These are phyloP conservation scores for Chenopodium formosanum DNA, from an alignment of 148 eudicot genomes.

Conservation along the genomic window DNA sequence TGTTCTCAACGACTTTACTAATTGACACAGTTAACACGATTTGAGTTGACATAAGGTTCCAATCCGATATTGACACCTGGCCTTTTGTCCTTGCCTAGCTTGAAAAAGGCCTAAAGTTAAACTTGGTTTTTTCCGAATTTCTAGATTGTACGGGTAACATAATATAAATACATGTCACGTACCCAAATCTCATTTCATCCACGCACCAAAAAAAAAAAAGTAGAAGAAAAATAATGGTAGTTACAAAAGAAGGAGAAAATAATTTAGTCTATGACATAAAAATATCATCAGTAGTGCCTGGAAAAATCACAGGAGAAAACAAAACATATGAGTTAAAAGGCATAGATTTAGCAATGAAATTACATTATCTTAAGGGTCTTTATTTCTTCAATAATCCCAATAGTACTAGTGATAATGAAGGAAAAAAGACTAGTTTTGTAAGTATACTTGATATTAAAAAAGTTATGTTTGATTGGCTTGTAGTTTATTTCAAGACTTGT, in stretches of 20 bases:
- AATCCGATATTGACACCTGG: too few species aligned
- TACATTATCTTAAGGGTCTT: constrained; percentile 52
- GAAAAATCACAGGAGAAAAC: constrained; percentile 37
- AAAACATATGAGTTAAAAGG: constrained; percentile 40
- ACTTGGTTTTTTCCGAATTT: too few species aligned
- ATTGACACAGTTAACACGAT: too few species aligned
- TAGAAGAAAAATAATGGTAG: not conserved
- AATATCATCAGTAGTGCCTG: constrained; percentile 63
- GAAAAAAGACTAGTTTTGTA: not conserved
- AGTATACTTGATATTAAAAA: constrained; percentile 35
- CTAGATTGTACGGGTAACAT: not conserved
- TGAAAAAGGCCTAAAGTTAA: too few species aligned
- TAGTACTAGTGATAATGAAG: not conserved
- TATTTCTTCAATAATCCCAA: constrained; percentile 42
- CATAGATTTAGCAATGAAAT: constrained; percentile 58
- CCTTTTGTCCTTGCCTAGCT: too few species aligned
- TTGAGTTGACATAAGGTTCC: too few species aligned
- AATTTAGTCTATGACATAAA: constrained; percentile 28
- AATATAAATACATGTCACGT: not conserved
- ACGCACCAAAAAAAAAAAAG: not conserved
- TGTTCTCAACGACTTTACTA: too few species aligned
- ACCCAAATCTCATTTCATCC: not conserved
- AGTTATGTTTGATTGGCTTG: constrained; percentile 39
- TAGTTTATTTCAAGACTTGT: constrained; percentile 31
- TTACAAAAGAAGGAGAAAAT: not conserved